A percentile compares a stretch with the other conserved stretches of the same genome.
Evolutionary conservation across 768 basidiomycete species (phyloP).

Genomic region (Kwoniella dendrophila): DNA sequence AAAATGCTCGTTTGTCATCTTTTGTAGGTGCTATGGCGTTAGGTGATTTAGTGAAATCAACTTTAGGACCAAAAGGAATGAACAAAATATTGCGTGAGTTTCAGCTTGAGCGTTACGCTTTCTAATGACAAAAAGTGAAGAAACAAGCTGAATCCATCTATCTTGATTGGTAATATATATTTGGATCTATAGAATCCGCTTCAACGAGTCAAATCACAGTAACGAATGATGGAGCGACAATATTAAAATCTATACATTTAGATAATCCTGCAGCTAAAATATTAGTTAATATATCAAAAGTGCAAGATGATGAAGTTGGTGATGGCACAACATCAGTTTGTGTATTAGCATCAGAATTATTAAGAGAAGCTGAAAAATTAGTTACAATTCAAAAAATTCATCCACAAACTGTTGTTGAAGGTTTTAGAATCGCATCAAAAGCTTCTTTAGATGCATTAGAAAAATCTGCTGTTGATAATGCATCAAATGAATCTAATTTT

Average conservation of each 20-base stretch:
- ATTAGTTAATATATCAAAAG: conserved; percentile 98
- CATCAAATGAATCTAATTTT: conserved; percentile 72
- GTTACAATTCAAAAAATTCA: conserved; percentile 84
- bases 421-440: conserved; percentile 85
- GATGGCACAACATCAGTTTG: conserved; percentile 73
- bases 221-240: conserved; percentile 98
- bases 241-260: conserved; percentile 93
- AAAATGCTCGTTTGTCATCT: conserved; percentile 95
- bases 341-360: conserved; percentile 84
- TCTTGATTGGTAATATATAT: not conserved
- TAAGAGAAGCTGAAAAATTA: conserved; percentile 93
- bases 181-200: conserved; percentile 58
- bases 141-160: not conserved
- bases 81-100: conserved; percentile 86
- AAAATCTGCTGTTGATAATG: conserved; percentile 76
- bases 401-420: conserved; percentile 97
- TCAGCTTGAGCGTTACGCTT: not conserved
- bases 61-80: conserved; percentile 98
- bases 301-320: conserved; percentile 99
- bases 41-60: conserved; percentile 97
- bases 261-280: conserved; percentile 99
- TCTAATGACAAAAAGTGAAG: not conserved
- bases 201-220: conserved; percentile 91
- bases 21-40: conserved; percentile 97
- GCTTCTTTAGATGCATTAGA: conserved; percentile 85